A percentile compares a stretch with the other conserved stretches of the same genome.
Evolutionary conservation across 1,284 basidiomycete species (phyloP).

Genomic region (Tetrapyrgos nigripes): DNA sequence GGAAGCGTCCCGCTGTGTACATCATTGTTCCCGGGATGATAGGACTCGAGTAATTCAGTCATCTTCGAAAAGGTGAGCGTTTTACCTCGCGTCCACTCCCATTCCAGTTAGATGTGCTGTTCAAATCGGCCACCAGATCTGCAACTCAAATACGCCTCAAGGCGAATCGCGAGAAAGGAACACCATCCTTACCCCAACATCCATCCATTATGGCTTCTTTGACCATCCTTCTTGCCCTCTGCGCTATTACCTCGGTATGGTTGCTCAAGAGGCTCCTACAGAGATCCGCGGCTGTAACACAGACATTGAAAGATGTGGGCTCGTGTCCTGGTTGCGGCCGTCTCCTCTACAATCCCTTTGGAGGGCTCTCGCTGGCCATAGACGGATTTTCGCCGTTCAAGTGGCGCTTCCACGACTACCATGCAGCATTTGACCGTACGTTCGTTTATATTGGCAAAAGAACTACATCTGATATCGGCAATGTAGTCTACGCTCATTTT

Average conservation of each 20-base stretch:
- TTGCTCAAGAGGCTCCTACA: neutral
- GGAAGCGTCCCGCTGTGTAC: too few species aligned
- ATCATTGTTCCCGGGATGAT: too few species aligned
- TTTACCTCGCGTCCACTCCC: too few species aligned
- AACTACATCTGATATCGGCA: neutral
- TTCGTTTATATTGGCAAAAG: neutral
- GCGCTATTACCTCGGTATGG: neutral
- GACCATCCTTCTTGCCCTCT: neutral
- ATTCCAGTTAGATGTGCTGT: too few species aligned
- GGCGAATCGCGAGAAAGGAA: too few species aligned
- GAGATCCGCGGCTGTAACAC: neutral
- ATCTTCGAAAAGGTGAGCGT: too few species aligned
- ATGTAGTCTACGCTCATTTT: slow-evolving; percentile 2
- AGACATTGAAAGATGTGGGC: neutral
- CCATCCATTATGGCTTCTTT: neutral
- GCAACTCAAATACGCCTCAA: too few species aligned
- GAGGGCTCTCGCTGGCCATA: neutral
- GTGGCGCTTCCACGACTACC: slow-evolving; percentile 3
- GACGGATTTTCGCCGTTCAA: neutral
- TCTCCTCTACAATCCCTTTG: neutral
- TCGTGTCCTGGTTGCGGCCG: neutral
- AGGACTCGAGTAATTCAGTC: too few species aligned
- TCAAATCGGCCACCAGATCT: too few species aligned
- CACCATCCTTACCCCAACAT: too few species aligned
- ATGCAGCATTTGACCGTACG: neutral